These are phyloP conservation scores for Malus hybrid DNA, from an alignment of 331 rosid genomes.

Conservation along the genomic window DNA sequence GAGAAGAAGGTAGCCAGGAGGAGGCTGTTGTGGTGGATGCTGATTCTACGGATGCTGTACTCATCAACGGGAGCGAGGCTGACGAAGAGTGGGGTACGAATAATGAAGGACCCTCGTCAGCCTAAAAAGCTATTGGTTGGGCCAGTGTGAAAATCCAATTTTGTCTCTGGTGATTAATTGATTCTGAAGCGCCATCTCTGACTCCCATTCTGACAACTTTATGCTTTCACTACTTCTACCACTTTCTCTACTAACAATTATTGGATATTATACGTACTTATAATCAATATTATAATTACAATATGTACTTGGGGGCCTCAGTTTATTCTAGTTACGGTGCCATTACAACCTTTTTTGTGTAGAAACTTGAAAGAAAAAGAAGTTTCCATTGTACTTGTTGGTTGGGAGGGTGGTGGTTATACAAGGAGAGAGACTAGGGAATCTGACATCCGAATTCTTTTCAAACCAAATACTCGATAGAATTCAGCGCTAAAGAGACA, in stretches of 20 bases:
- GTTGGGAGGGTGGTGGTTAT: background rate
- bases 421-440: background rate
- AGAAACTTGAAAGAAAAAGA: background rate
- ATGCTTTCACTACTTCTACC: slow-evolving; percentile 20
- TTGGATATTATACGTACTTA: slow-evolving; percentile 3
- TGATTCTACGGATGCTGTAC: slow-evolving; percentile 83
- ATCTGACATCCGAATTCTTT: background rate
- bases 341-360: too few relatives aligned
- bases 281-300: background rate
- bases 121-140: slow-evolving; percentile 68
- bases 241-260: slow-evolving; percentile 17
- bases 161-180: slow-evolving; percentile 91
- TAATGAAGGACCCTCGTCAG: slow-evolving; percentile 72
- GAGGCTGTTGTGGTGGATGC: slow-evolving; percentile 90
- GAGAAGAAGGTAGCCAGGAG: slow-evolving; percentile 86
- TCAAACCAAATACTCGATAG: background rate
- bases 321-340: background rate
- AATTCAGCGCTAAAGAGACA: background rate
- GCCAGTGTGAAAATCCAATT: slow-evolving; percentile 77
- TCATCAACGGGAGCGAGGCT: slow-evolving; percentile 72
- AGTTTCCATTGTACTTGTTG: background rate
- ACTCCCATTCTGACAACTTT: slow-evolving; percentile 47
- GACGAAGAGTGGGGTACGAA: slow-evolving; percentile 92
- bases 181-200: slow-evolving; percentile 72
- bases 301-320: background rate